Evolutionary conservation across 2,329 filamentous ascomycete genomes (phyloP).

Genomic region (Erysiphe neolycopersici): DNA sequence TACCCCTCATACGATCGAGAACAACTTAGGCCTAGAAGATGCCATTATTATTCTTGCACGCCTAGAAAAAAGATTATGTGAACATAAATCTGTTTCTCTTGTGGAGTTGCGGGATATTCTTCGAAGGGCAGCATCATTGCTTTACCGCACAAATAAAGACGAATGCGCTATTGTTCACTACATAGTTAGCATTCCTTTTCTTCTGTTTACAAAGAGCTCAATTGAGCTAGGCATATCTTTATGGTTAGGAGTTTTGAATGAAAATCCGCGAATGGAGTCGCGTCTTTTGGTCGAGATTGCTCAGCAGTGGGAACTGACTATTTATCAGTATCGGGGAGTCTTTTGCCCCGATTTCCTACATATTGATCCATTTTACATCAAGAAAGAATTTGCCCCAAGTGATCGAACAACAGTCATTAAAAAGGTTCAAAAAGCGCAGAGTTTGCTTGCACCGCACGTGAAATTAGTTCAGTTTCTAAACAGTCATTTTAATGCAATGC

Average conservation of each 20-base stretch:
- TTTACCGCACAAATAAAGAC: conserved; percentile 52
- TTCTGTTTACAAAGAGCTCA: conserved; percentile 77
- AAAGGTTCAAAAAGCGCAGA: conserved; percentile 53
- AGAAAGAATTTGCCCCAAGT: conserved; percentile 78
- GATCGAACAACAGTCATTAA: conserved; percentile 50
- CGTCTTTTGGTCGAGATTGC: conserved; percentile 67
- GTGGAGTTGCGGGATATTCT: conserved; percentile 57
- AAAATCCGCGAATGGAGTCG: conserved; percentile 71
- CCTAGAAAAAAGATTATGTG: conserved; percentile 43
- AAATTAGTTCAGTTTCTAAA: conserved; percentile 67
- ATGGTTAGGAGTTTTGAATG: conserved; percentile 92
- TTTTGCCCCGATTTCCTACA: conserved; percentile 51
- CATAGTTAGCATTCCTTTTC: conserved; percentile 78
- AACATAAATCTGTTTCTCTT: conserved; percentile 42
- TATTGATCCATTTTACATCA: conserved; percentile 68
- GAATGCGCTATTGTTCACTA: conserved; percentile 62
- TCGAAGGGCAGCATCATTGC: conserved; percentile 56
- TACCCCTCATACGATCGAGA: conserved; percentile 16
- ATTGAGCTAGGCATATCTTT: conserved; percentile 88
- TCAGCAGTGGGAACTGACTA: conserved; percentile 70
- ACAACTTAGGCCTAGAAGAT: conserved; percentile 27
- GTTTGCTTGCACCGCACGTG: conserved; percentile 65
- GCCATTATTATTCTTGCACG: conserved; percentile 40
- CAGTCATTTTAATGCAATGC: conserved; percentile 83
- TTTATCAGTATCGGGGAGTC: conserved; percentile 51